Conservation (phyloP, 345 rosid species). For the Melaleuca alternifolia region DNA sequence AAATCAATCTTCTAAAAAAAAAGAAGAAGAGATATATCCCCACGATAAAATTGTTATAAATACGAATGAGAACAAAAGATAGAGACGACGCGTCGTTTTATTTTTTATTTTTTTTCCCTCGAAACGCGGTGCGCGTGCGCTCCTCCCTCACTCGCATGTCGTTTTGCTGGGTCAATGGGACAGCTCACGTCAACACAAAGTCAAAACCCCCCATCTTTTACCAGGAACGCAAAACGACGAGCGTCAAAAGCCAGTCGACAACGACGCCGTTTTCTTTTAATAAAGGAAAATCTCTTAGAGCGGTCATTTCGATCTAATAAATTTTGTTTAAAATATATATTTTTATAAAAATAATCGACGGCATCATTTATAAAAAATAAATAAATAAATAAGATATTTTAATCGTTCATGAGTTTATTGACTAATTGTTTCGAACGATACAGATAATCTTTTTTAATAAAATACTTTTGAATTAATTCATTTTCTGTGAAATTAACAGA, state of each 20-base stretch:
- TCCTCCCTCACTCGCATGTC: not conserved
- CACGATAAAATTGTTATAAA: too few species aligned
- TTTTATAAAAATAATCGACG: too few species aligned
- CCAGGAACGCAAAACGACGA: not conserved
- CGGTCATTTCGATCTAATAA: too few species aligned
- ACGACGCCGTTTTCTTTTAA: not conserved
- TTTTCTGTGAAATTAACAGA: too few species aligned
- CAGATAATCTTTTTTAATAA: rapidly evolving
- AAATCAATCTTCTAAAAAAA: not conserved
- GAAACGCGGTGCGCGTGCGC: not conserved
- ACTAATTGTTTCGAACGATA: too few species aligned
- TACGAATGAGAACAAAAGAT: not conserved
- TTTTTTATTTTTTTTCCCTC: too few species aligned
- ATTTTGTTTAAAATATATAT: too few species aligned
- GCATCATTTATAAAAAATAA: too few species aligned
- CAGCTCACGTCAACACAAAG: not conserved
- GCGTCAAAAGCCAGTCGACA: not conserved
- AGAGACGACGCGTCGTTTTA: not conserved
- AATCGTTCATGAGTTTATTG: too few species aligned
- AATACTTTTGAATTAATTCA: too few species aligned
- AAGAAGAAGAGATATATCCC: too few species aligned
- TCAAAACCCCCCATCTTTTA: not conserved
- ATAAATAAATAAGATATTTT: too few species aligned
- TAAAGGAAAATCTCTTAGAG: not conserved
- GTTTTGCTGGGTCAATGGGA: not conserved